These are phyloP conservation scores for Fusarium mundagurra DNA, from an alignment of 2,329 filamentous ascomycete species.

Conservation along the genomic window DNA sequence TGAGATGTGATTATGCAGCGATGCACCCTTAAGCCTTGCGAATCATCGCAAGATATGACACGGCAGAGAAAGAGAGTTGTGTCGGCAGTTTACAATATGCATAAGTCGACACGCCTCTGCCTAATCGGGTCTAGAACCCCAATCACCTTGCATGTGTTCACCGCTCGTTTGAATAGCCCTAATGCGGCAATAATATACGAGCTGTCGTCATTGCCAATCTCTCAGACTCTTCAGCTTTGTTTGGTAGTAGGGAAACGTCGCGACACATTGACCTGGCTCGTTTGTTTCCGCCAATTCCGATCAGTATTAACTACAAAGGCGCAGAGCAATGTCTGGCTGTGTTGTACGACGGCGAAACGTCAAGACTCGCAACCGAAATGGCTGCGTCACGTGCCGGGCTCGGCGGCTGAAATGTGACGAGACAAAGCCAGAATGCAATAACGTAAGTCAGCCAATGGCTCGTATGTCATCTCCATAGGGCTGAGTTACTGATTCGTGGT, in stretches of 20 bases:
- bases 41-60: not conserved
- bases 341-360: constrained; percentile 8
- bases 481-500: not conserved
- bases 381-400: constrained; percentile 23
- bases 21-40: not conserved
- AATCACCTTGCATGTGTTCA: not conserved
- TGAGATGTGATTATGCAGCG: not conserved
- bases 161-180: not conserved
- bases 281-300: not conserved
- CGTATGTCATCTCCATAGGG: not conserved
- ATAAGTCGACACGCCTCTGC: not conserved
- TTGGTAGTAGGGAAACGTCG: not conserved
- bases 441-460: not conserved
- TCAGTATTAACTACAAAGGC: not conserved
- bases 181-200: not conserved
- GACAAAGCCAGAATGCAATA: constrained; percentile 19
- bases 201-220: not conserved
- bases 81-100: not conserved
- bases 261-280: not conserved
- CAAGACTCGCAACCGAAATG: constrained; percentile 22
- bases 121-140: not conserved
- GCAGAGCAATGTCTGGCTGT: not conserved
- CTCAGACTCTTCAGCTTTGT: not conserved
- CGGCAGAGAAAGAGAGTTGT: not conserved
- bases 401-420: constrained; percentile 23